Evolutionary conservation across 352 stramenopile species (phyloP).

Genomic region (Pythium dissotocum): DNA sequence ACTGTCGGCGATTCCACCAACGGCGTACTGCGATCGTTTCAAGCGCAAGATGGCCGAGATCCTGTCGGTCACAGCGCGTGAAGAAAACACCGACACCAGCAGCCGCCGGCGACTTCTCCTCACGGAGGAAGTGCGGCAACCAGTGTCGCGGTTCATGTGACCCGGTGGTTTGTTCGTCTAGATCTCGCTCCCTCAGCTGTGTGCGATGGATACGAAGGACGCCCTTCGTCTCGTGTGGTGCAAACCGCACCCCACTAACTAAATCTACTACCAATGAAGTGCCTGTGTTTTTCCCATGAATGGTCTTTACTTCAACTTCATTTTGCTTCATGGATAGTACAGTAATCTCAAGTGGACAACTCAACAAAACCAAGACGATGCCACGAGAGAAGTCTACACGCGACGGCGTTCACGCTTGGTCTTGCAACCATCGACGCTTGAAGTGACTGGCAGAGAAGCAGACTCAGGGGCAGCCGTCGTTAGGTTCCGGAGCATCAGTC

Average conservation of each 20-base stretch:
- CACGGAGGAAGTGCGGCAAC: constrained; percentile 11
- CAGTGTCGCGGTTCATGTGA: constrained; percentile 29
- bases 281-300: constrained; percentile 4
- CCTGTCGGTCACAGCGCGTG: constrained; percentile 62
- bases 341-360: background rate
- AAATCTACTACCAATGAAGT: constrained; percentile 40
- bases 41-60: constrained; percentile 89
- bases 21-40: constrained; percentile 87
- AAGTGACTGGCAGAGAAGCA: background rate
- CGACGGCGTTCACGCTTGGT: background rate
- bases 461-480: background rate
- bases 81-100: constrained; percentile 57
- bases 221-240: background rate
- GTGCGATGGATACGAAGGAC: background rate
- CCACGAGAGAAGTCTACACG: background rate
- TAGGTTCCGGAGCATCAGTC: background rate
- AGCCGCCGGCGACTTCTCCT: constrained; percentile 17
- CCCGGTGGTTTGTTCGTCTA: constrained; percentile 23
- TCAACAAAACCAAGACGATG: background rate
- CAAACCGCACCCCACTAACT: constrained; percentile 21
- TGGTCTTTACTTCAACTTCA: background rate
- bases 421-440: background rate
- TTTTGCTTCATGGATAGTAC: no score
- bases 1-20: constrained; percentile 77
- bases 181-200: background rate